phyloP scores from a whole-genome alignment of 148 eudicot species.

The Salicornia ramosissima region DNA sequence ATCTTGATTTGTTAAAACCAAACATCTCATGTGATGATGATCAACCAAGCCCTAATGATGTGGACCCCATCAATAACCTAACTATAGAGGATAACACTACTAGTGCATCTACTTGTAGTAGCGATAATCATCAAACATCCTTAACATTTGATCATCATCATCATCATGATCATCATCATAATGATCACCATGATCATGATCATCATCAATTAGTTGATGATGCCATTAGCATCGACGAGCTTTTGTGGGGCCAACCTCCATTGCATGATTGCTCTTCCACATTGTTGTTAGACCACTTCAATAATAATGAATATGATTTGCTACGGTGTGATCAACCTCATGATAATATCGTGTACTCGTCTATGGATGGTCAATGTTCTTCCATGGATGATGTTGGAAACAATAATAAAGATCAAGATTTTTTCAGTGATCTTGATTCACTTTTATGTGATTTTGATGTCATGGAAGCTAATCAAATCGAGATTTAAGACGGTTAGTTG shows the following conservation, averaged over 20 bases:
- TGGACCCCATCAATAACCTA: constrained; percentile 7
- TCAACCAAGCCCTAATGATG: constrained; percentile 12
- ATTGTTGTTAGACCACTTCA: constrained; percentile 5
- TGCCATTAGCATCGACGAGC: constrained; percentile 20
- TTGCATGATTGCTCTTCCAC: constrained; percentile 9
- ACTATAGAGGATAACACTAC: constrained; percentile 5
- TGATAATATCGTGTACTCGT: not conserved
- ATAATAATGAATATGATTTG: constrained; percentile 10
- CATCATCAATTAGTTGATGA: constrained; percentile 10
- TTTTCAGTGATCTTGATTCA: constrained; percentile 31
- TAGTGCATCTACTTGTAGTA: constrained; percentile 16
- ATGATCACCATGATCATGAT: not conserved
- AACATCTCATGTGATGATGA: constrained; percentile 25
- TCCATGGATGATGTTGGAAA: constrained; percentile 9
- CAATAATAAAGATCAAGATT: constrained; percentile 19
- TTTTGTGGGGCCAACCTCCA: constrained; percentile 6
- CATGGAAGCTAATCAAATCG: not conserved
- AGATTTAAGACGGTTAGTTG: not conserved
- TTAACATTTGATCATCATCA: not conserved
- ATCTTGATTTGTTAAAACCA: constrained; percentile 55
- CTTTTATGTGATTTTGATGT: constrained; percentile 34
- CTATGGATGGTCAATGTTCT: constrained; percentile 7
- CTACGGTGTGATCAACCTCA: not conserved
- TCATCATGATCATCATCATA: constrained; percentile 15
- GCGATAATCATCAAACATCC: not conserved